Evolutionary conservation across 805 yeast genomes (phyloP).

Genomic region (Candida takata): DNA sequence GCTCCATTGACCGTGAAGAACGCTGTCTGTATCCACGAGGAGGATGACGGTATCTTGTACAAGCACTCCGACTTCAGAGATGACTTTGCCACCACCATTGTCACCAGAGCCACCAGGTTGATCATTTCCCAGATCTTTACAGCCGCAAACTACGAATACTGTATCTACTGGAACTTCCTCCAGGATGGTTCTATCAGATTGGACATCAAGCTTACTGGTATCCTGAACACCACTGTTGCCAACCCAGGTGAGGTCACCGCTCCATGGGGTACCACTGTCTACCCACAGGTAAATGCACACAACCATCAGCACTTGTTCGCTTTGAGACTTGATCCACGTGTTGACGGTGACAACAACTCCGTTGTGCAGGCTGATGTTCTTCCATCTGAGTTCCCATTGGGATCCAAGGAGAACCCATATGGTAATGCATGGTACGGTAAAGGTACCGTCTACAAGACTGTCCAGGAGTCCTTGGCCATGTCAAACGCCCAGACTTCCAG

Average conservation of each 20-base stretch:
- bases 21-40: conserved; percentile 81
- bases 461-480: conserved; percentile 57
- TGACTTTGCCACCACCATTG: conserved; percentile 64
- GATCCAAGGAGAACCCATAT: conserved; percentile 63
- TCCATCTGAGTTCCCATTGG: conserved; percentile 51
- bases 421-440: conserved; percentile 72
- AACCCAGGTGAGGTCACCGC: conserved; percentile 59
- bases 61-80: conserved; percentile 85
- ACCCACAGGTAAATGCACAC: conserved; percentile 77
- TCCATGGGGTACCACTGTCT: conserved; percentile 77
- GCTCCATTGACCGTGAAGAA: conserved; percentile 65
- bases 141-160: conserved; percentile 75
- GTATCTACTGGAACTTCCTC: conserved; percentile 75
- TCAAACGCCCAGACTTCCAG: conserved; percentile 57
- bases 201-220: conserved; percentile 77
- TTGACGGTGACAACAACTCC: conserved; percentile 76
- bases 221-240: conserved; percentile 64
- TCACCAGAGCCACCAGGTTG: conserved; percentile 68
- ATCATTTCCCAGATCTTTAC: conserved; percentile 77
- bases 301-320: conserved; percentile 83
- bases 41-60: conserved; percentile 72
- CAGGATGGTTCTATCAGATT: conserved; percentile 80
- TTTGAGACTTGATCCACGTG: conserved; percentile 70
- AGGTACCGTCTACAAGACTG: conserved; percentile 61
- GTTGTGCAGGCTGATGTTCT: conserved; percentile 61